Conservation (phyloP, 2,329 filamentous ascomycete genomes). For the Penicillium sp. region DNA sequence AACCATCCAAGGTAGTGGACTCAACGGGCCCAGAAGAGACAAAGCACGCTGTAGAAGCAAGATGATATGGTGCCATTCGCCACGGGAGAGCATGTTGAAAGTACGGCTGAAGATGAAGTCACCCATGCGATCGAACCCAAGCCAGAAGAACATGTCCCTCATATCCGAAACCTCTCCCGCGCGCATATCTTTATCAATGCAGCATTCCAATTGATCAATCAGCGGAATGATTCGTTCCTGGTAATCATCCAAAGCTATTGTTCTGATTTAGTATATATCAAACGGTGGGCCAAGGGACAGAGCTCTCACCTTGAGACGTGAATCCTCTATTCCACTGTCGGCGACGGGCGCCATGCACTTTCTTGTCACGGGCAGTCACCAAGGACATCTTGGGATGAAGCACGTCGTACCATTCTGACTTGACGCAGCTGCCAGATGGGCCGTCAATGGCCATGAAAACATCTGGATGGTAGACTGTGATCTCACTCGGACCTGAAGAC, state of each 20-base stretch:
- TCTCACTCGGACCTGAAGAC: constrained; percentile 12
- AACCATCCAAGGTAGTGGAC: constrained; percentile 22
- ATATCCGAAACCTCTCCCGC: not conserved
- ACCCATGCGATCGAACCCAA: constrained; percentile 34
- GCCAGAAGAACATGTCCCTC: constrained; percentile 25
- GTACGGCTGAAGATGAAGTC: constrained; percentile 32
- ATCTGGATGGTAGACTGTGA: constrained; percentile 19
- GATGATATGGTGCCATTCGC: constrained; percentile 30
- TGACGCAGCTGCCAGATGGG: constrained; percentile 6
- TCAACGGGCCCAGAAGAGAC: constrained; percentile 30
- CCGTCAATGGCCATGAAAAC: constrained; percentile 18
- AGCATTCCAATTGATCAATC: constrained; percentile 2
- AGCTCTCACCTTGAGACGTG: constrained; percentile 1
- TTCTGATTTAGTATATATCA: not conserved
- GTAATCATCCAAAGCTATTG: constrained; percentile 5
- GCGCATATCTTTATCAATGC: constrained; percentile 1
- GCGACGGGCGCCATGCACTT: constrained; percentile 4
- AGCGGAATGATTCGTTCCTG: constrained; percentile 2
- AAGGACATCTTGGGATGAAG: constrained; percentile 11
- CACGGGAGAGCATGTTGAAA: constrained; percentile 30
- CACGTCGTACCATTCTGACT: constrained; percentile 22
- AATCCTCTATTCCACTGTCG: constrained; percentile 10
- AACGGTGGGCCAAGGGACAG: not conserved
- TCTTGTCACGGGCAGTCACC: constrained; percentile 9
- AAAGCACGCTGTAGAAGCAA: constrained; percentile 24